These are phyloP conservation scores for Podaxis sp. DNA, from an alignment of 768 basidiomycete genomes.

Conservation along the genomic window DNA sequence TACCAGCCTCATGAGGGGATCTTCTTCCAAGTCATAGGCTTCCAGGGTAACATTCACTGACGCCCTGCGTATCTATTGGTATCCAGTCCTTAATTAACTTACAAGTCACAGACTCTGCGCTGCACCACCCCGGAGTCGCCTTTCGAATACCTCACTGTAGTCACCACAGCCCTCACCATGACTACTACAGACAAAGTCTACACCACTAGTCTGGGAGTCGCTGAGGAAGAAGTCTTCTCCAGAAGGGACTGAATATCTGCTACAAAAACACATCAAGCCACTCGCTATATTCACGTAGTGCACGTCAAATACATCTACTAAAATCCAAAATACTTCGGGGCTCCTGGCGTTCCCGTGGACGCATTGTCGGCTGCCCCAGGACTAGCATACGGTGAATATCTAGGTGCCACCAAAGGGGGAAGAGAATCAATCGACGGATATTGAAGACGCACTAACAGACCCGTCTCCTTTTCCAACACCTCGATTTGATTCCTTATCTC, in stretches of 20 bases:
- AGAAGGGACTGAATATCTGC: background rate
- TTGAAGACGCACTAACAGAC: background rate
- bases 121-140: too few relatives aligned
- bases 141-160: too few relatives aligned
- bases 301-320: slow-evolving; percentile 38
- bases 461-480: background rate
- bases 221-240: too few relatives aligned
- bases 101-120: too few relatives aligned
- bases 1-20: too few relatives aligned
- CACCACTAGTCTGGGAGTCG: too few relatives aligned
- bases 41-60: too few relatives aligned
- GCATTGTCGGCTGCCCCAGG: background rate
- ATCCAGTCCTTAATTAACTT: too few relatives aligned
- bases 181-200: too few relatives aligned
- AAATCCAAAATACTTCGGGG: background rate
- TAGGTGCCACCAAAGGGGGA: background rate
- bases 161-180: too few relatives aligned
- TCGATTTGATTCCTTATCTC: background rate
- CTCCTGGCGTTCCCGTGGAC: background rate
- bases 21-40: too few relatives aligned
- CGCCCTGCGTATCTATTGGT: too few relatives aligned
- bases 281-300: background rate
- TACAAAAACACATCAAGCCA: background rate
- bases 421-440: background rate
- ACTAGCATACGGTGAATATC: background rate